Evolutionary conservation across 2,329 filamentous ascomycete species (phyloP).

Genomic region (Pseudophaeomoniella oleicola): DNA sequence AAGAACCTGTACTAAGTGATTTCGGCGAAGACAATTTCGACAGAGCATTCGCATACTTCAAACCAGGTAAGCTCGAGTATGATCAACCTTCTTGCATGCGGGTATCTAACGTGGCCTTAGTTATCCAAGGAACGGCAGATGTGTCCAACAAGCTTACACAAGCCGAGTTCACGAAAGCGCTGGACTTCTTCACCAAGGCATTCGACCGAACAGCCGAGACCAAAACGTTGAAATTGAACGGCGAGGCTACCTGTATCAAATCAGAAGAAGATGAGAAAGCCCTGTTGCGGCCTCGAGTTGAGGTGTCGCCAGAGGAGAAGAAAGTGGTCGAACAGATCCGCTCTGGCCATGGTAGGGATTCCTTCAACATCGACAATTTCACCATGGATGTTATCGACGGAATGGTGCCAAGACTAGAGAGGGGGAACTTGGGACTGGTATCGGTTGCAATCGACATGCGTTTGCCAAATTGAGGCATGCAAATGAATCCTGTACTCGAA

Average conservation of each 20-base stretch:
- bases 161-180: conserved; percentile 11
- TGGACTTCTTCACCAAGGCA: conserved; percentile 11
- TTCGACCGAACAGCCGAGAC: conserved; percentile 1
- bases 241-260: conserved; percentile 6
- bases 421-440: conserved; percentile 4
- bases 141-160: conserved; percentile 10
- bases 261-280: conserved; percentile 2
- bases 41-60: conserved; percentile 26
- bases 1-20: conserved; percentile 26
- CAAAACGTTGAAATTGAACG: conserved; percentile 1
- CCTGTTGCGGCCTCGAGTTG: conserved; percentile 1
- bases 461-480: too few relatives aligned
- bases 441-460: too few relatives aligned
- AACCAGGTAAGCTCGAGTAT: conserved; percentile 19
- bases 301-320: conserved; percentile 5
- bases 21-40: conserved; percentile 29
- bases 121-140: conserved; percentile 16
- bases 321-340: conserved; percentile 6
- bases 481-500: too few relatives aligned
- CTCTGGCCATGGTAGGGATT: conserved; percentile 2
- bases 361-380: conserved; percentile 7
- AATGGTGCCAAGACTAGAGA: conserved; percentile 2
- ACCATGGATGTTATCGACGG: conserved; percentile 7
- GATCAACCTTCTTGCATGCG: background rate
- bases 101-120: conserved; percentile 5